Base-by-base conservation (phyloP, 2,329 filamentous ascomycete species). In the Fusarium clavum region DNA sequence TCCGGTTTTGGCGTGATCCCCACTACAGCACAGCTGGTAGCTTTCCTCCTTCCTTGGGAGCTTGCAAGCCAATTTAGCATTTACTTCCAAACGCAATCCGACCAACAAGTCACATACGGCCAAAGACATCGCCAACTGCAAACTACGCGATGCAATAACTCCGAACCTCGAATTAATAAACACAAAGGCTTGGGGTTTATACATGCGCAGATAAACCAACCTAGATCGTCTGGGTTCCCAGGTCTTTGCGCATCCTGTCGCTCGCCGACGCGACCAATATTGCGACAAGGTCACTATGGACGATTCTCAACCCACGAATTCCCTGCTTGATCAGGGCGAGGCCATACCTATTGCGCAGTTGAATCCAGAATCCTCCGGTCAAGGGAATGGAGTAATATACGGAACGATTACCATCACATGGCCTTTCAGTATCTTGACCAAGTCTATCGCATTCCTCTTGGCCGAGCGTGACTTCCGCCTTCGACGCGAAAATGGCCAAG, bases 341-440 rank as follows among this genome's bases (percentile, higher is more conserved):
- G 77, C 80, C 25, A 87, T 85, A 12, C 81, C 87, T 20, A 90
- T 91, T 72, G 83, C 88, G 10, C 81, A 87, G 64, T 82, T 91
- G 34, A 77, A 73, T 34, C 87, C 88, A 8, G 80, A 83, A 11
- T 74, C 89, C 8, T 59, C 79, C 16, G 77, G 84, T 14, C 77
- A 79, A 25, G 61, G 75, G 4, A 77, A 80, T 8, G 81, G 81
- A 64, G 81, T 83, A 14, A 80, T 97, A 32, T 86, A 88, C 61
- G 94, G 92, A 41, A 84, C 92, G 18, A 88, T 98, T 24, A 95
- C 94, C 11, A 88, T 98, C 38, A 90, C 93, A 61, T 98, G 95
- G 94, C 95, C 95, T 0, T 98, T 93, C 80, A 97, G 92, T 70
- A 92, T 91, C 24, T 89, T 93, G 27, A 91, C 87, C 30, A 88